Evolutionary conservation across 106 monocot genomes (phyloP), one percentile per base, ranked within the genome.

Genomic region (Acorus calamus): DNA sequence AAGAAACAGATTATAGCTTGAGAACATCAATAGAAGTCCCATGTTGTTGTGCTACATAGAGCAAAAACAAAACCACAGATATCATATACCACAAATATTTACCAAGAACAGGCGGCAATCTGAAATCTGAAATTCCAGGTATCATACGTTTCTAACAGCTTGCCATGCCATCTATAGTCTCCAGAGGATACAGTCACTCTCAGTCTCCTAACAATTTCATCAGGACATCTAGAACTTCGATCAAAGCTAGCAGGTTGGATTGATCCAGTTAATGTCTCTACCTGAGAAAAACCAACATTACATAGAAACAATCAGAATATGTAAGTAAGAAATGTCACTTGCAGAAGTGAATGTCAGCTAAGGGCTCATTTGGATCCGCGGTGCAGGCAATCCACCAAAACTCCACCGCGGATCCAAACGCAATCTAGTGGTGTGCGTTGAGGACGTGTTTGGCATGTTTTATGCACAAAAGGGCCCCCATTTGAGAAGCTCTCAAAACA

Each of bases 161-260:
- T 90, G 55, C 80, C 82, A 56, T 71, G 62, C 82, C 83, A 90
- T 42, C 14, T 66, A 60, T 77, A 64, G 71, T 96, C 87, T 42
- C 69, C 77, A 73, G 62, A 77, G 51, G 84, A 77, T 8, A 87
- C 87, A 66, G 75, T 66, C 55, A 96, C 56, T 9, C 89, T 74
- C 54, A 96, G 64, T 65, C 90, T 77, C 62, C 94, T 82, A 47
- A 96, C 87, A 67, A 96, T 75, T 76, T 96, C 94, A 75, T 96
- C 94, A 2, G 94, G 94, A 71, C 79, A 75, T 65, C 82, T 86
- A 44, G 90, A 84, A 66, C 66, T 61, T 68, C 56, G 78, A 60
- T 80, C 73, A 70, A 96, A 96, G 41, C 67, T 63, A 4, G 90
- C 94, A 61, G 90, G 90, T n/a, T 63, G 57, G 51, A 87, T 50